Percentiles rank a stretch among this genome's conserved stretches.
These are phyloP conservation scores for Zygotorulaspora danielsina DNA, from an alignment of 805 yeast species.

Conservation along the genomic window DNA sequence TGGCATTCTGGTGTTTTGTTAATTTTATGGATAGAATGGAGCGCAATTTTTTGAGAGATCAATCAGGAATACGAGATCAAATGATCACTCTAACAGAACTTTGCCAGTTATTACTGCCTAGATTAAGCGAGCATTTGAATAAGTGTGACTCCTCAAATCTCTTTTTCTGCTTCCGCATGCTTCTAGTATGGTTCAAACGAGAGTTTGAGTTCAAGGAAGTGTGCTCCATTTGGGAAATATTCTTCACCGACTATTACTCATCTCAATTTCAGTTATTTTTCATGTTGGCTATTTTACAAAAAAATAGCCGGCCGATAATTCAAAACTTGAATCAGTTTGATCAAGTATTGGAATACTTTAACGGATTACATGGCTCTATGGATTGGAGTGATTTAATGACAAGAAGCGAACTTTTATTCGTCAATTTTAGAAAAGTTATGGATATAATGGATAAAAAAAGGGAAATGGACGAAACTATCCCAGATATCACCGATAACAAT, in stretches of 20 bases:
- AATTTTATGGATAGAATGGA: conserved; percentile 94
- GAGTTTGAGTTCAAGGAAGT: conserved; percentile 80
- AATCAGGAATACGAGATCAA: conserved; percentile 88
- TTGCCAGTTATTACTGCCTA: conserved; percentile 87
- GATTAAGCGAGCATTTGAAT: conserved; percentile 73
- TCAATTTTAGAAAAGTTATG: conserved; percentile 74
- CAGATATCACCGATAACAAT: conserved; percentile 1
- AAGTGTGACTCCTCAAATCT: conserved; percentile 85
- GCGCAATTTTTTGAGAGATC: conserved; percentile 85
- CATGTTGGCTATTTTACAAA: conserved; percentile 84
- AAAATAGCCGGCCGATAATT: conserved; percentile 73
- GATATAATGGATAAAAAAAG: conserved; percentile 64
- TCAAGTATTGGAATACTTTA: conserved; percentile 87
- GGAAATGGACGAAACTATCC: conserved; percentile 17
- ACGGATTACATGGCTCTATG: conserved; percentile 76
- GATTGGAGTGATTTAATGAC: conserved; percentile 71
- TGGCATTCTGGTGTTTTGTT: conserved; percentile 85
- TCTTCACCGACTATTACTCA: conserved; percentile 83
- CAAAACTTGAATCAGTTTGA: conserved; percentile 76
- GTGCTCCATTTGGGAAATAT: conserved; percentile 80
- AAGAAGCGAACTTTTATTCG: conserved; percentile 79
- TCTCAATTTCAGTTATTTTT: conserved; percentile 86
- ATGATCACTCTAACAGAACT: conserved; percentile 78
- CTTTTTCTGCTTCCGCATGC: conserved; percentile 92
- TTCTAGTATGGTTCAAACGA: conserved; percentile 91